These are phyloP conservation scores for Thraustotheca clavata DNA, from an alignment of 352 stramenopile genomes.

Conservation along the genomic window DNA sequence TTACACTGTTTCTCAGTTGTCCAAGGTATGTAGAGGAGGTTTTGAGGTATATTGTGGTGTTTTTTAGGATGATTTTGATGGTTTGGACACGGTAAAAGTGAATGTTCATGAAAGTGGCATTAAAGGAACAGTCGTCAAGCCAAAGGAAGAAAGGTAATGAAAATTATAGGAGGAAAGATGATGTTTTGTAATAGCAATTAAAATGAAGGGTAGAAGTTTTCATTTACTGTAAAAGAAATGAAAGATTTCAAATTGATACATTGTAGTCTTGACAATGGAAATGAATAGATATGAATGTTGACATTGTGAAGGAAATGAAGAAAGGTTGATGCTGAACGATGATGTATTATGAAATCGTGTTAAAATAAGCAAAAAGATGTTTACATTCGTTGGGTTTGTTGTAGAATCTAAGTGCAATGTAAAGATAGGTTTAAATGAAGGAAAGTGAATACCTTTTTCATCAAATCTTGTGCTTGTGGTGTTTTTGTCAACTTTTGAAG, in stretches of 20 bases:
- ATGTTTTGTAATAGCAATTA: conserved; percentile 1
- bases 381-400: neutral
- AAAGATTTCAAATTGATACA: too few relatives aligned
- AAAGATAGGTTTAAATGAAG: neutral
- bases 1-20: conserved; percentile 78
- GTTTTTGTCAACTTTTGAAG: neutral
- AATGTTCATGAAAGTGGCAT: conserved; percentile 75
- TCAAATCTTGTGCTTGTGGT: conserved; percentile 6
- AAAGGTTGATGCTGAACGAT: too few relatives aligned
- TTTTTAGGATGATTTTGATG: conserved; percentile 69
- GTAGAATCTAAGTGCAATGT: neutral
- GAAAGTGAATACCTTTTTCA: conserved; percentile 13
- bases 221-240: too few relatives aligned
- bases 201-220: conserved; percentile 13
- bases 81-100: conserved; percentile 68
- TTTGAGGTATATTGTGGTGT: neutral
- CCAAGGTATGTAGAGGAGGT: conserved; percentile 35
- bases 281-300: too few relatives aligned
- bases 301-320: too few relatives aligned
- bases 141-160: conserved; percentile 11
- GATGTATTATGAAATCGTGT: too few relatives aligned
- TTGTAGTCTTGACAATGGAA: too few relatives aligned
- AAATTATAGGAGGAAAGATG: neutral
- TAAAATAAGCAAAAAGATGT: neutral
- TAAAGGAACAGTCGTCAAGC: conserved; percentile 44